Base-by-base conservation (phyloP, 768 basidiomycete species). In the Lepiota venenata region DNA sequence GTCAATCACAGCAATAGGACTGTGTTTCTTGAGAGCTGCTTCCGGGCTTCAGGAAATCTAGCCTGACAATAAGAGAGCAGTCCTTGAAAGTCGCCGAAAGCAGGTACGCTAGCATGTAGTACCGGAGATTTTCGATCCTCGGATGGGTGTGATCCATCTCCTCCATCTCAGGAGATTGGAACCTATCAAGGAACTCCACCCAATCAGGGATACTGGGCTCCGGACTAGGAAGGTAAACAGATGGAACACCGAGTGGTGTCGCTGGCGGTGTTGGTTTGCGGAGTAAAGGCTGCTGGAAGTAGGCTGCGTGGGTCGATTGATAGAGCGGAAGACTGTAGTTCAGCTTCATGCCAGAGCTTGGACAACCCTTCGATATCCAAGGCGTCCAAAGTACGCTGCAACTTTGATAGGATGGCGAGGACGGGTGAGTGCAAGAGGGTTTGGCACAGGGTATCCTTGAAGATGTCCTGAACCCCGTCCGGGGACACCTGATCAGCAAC, bases 1-100 rank as follows among this genome's bases (percentile, higher is more conserved):
- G 67, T 98, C 96, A 60, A 98, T 91, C 35, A 93, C 72, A 27
- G 81, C 85, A 22, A 90, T 76, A n/a, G n/a, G n/a, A n/a, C n/a
- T n/a, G n/a, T n/a, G 59, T 58, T 9, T 58, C 56, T 8, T 55
- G 46, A 4, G 55, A 21, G 36, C 59, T 32, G 29, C 52, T 47
- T n/a, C 56, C 62, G 16, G 62, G 56, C 47, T 58, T 60, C 41
- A 73, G 52, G 56, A 65, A 64, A 56, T 71, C 66, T 20, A 75
- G 60, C 56, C 71, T 68, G 50, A 72, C 56, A 56, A 79, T 68
- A 44, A 73, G 63, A 20, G 95, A 97, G 71, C 96, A 99, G 68
- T 99, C 96, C 67, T 99, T 99, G 79, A 99, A 93, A 5, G 91
- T 90, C 21, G 92, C 92, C 4, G 93, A 93, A 48, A 98, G 84